A percentile compares a stretch with the other conserved stretches of the same genome.
These are phyloP conservation scores for Spirogloea muscicola DNA, from an alignment of 139 green algal genomes.

Conservation along the genomic window DNA sequence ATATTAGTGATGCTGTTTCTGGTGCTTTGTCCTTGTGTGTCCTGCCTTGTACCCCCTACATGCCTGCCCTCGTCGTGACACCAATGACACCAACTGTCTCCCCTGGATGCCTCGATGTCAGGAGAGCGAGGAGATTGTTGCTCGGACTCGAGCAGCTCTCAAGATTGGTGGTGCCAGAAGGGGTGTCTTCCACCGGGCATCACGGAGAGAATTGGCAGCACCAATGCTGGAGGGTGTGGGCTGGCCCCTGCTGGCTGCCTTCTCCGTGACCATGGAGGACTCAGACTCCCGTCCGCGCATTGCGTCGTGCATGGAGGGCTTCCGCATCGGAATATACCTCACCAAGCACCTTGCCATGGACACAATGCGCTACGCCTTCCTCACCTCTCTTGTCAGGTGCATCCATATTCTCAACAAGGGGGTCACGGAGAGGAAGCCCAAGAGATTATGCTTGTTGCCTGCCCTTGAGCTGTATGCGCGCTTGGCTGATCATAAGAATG, in stretches of 20 bases:
- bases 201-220: slow-evolving; percentile 29
- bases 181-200: slow-evolving; percentile 36
- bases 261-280: slow-evolving; percentile 66
- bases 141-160: slow-evolving; percentile 26
- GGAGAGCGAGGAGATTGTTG: slow-evolving; percentile 43
- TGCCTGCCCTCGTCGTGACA: no score
- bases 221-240: slow-evolving; percentile 90
- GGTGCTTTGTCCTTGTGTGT: no score
- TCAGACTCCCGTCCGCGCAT: slow-evolving; percentile 1
- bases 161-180: background rate
- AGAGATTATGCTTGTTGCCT: no score
- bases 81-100: no score
- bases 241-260: slow-evolving; percentile 83
- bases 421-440: no score
- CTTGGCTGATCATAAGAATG: no score
- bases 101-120: no score
- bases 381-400: slow-evolving; percentile 60
- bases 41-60: no score
- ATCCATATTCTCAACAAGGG: no score
- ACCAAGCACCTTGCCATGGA: slow-evolving; percentile 73
- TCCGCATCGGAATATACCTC: slow-evolving; percentile 55
- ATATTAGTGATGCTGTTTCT: no score
- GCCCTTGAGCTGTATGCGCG: no score
- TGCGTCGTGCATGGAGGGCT: slow-evolving; percentile 42
- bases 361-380: slow-evolving; percentile 79